These are phyloP conservation scores for Trypanosomatidae sp. DNA, from an alignment of 208 protist genomes.

Conservation along the genomic window DNA sequence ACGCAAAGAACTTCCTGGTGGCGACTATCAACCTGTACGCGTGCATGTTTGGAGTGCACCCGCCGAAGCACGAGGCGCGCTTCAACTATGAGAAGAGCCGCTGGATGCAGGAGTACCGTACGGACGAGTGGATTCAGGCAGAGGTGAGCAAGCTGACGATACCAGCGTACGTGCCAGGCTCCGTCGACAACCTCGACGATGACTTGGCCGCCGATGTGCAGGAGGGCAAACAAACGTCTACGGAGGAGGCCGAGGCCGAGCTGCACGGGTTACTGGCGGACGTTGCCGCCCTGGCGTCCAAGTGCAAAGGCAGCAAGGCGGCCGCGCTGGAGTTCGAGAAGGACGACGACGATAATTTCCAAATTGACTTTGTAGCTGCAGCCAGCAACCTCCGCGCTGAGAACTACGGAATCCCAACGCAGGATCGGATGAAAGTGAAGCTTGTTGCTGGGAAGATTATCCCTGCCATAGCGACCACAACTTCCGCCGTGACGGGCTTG, in stretches of 20 bases:
- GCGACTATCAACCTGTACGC: constrained; percentile 78
- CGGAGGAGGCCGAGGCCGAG: constrained; percentile 56
- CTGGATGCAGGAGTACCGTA: constrained; percentile 86
- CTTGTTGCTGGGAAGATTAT: constrained; percentile 99
- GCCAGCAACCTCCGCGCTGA: constrained; percentile 92
- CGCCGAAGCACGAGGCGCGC: constrained; percentile 74
- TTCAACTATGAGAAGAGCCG: constrained; percentile 83
- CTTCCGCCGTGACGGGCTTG: constrained; percentile 98
- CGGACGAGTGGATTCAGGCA: constrained; percentile 49
- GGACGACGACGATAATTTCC: constrained; percentile 96
- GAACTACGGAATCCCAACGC: constrained; percentile 93
- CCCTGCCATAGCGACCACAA: constrained; percentile 99
- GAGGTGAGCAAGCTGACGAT: constrained; percentile 30
- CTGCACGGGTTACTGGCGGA: constrained; percentile 45
- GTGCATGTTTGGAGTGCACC: constrained; percentile 87
- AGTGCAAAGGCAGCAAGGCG: constrained; percentile 48
- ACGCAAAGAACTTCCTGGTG: constrained; percentile 76
- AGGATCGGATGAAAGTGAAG: constrained; percentile 90
- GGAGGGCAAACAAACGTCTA: constrained; percentile 11
- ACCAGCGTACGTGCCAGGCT: constrained; percentile 47
- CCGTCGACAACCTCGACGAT: constrained; percentile 80
- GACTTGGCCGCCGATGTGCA: constrained; percentile 51
- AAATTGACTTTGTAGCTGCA: constrained; percentile 96
- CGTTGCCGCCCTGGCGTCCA: constrained; percentile 36
- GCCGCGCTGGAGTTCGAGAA: constrained; percentile 94